Percentiles rank a stretch among this genome's conserved stretches.
Conservation (phyloP, 202 grass and related monocot genomes). For the Musa balbisiana region DNA sequence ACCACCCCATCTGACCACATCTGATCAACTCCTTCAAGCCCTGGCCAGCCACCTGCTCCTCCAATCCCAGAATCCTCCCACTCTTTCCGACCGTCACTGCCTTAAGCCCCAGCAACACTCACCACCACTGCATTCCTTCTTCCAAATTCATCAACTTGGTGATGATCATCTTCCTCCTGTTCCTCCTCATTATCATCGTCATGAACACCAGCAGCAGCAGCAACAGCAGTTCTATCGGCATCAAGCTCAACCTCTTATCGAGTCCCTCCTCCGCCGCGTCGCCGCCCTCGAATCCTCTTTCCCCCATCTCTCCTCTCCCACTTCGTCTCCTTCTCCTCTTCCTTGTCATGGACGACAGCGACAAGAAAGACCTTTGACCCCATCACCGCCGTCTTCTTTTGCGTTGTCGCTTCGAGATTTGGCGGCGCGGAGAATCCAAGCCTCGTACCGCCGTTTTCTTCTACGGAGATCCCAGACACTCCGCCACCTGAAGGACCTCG, state of each 20-base stretch:
- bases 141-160: background rate
- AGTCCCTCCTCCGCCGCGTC: constrained; percentile 29
- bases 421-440: constrained; percentile 75
- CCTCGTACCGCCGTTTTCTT: constrained; percentile 70
- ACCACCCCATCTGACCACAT: constrained; percentile 18
- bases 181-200: too few species aligned
- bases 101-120: constrained; percentile 11
- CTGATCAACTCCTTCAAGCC: constrained; percentile 79
- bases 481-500: constrained; percentile 73
- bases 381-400: background rate
- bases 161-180: background rate
- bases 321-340: background rate
- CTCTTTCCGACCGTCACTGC: background rate
- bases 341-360: background rate
- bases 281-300: constrained; percentile 27
- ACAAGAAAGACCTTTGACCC: background rate
- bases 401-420: constrained; percentile 30
- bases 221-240: background rate
- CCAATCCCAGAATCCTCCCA: background rate
- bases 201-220: too few species aligned
- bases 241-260: background rate
- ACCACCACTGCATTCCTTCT: background rate
- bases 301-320: constrained; percentile 31
- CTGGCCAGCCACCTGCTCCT: constrained; percentile 64
- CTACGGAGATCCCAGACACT: constrained; percentile 69